These are phyloP conservation scores for Thymus quinquecostatus DNA, from an alignment of 257 asterid species.

Conservation along the genomic window DNA sequence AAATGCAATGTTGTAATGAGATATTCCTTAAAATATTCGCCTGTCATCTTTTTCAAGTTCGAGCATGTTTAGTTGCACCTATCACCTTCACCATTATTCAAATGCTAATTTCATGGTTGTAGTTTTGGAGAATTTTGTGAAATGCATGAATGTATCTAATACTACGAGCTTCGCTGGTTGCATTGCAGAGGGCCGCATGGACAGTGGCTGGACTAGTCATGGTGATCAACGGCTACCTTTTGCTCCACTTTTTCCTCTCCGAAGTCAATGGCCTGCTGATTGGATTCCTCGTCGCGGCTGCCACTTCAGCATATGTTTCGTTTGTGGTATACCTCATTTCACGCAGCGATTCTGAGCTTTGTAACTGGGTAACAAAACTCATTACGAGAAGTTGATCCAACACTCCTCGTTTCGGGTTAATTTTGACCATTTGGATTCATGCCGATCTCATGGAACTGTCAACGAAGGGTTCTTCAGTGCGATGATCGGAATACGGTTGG, in stretches of 20 bases:
- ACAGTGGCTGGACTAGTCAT: constrained; percentile 89
- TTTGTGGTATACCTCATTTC: constrained; percentile 76
- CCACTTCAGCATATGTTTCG: constrained; percentile 65
- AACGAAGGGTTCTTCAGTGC: background rate
- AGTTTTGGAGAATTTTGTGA: background rate
- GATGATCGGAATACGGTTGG: constrained; percentile 20
- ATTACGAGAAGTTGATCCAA: constrained; percentile 43
- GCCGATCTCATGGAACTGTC: background rate
- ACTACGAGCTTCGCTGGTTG: constrained; percentile 6
- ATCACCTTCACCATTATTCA: too few relatives aligned
- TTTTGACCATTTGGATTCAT: background rate
- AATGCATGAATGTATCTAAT: constrained; percentile 23
- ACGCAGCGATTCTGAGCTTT: constrained; percentile 51
- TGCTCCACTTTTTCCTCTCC: constrained; percentile 75
- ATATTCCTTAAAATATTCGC: too few relatives aligned
- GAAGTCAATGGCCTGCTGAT: constrained; percentile 71
- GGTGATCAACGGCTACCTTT: constrained; percentile 85
- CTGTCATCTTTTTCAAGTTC: too few relatives aligned
- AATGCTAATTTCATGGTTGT: background rate
- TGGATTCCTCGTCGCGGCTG: constrained; percentile 57
- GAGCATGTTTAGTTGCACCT: too few relatives aligned
- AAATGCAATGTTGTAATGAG: background rate
- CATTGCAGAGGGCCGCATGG: constrained; percentile 77
- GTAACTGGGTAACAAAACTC: constrained; percentile 48
- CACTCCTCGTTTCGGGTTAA: background rate